Evolutionary conservation across 306 rosid species (phyloP).

Genomic region (Fagus sylvatica): DNA sequence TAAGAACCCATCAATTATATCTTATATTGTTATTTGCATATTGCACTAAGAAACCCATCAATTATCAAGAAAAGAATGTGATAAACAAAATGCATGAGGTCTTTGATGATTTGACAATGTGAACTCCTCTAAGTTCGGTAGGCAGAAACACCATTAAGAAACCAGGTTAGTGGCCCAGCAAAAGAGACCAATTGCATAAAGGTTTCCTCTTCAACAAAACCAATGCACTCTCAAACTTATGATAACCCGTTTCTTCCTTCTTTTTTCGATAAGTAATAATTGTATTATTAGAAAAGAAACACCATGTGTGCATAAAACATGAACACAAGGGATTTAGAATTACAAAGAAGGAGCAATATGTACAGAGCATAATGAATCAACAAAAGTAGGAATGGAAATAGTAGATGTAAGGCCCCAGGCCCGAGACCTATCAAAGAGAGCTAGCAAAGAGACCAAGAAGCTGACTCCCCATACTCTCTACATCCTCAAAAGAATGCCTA

Average conservation of each 20-base stretch:
- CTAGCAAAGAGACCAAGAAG: no score
- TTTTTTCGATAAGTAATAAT: no score
- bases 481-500: no score
- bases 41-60: neutral
- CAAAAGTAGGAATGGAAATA: no score
- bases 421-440: no score
- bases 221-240: neutral
- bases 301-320: no score
- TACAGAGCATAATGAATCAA: no score
- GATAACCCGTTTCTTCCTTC: neutral
- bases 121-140: neutral
- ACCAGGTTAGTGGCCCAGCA: neutral
- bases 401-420: no score
- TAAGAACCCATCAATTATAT: neutral
- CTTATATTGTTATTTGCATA: neutral
- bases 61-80: neutral
- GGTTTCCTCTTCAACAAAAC: neutral
- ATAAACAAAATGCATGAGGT: neutral
- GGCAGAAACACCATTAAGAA: neutral
- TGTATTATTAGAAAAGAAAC: no score
- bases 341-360: no score
- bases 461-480: no score
- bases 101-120: neutral
- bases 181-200: neutral
- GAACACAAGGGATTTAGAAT: no score